Base-by-base conservation (phyloP, 1,284 basidiomycete genomes). In the Malassezia pachydermatis region DNA sequence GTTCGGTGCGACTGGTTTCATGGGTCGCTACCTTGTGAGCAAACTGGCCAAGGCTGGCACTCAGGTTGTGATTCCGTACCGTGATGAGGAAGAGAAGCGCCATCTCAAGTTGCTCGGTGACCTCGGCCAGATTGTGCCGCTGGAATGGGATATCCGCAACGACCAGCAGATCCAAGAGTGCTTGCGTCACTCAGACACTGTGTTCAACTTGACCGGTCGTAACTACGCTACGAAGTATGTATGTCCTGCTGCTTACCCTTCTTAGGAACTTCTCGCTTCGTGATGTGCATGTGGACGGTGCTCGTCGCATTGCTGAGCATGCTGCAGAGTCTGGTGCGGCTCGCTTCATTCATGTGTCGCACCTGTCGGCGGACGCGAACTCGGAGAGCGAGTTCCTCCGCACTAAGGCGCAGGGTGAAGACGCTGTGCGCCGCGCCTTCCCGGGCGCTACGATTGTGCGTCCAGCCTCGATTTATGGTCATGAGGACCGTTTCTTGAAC, bases 1-100 rank as follows among this genome's bases (percentile, higher is more conserved):
- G 47, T 98, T 99, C 76, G 92, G 92, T 28, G 86, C 83, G 70
- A 96, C 90, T 9, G 88, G 90, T 6, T 98, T 96, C 74, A 76
- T 99, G 46, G 92, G 92, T 43, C 78, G 90, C 67, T 98, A 96
- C 75, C 76, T 96, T 44, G 87, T 98, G 37, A 67, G 65, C 58
- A 57, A 62, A 32, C 60, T 70, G n/a, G 68, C 87, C 52, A 88
- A 87, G 76, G 77, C 81, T 72, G 92, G 92, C 9, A 88, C 88
- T 4, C 89, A 94, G 72, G 88, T 96, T 52, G 80, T 98, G 64
- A 79, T 94, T 48, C 92, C 94, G 9, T 96, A 95, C 77, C 81
- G 94, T 27, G 89, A 96, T 63, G 88, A 92, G 72, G 89, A 98
- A 71, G 84, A 88, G 72, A 89, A 86, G 73, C 79, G 94, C 55